Conservation (phyloP, 2,329 filamentous ascomycete genomes). For the Exutisphaerella laricina region DNA sequence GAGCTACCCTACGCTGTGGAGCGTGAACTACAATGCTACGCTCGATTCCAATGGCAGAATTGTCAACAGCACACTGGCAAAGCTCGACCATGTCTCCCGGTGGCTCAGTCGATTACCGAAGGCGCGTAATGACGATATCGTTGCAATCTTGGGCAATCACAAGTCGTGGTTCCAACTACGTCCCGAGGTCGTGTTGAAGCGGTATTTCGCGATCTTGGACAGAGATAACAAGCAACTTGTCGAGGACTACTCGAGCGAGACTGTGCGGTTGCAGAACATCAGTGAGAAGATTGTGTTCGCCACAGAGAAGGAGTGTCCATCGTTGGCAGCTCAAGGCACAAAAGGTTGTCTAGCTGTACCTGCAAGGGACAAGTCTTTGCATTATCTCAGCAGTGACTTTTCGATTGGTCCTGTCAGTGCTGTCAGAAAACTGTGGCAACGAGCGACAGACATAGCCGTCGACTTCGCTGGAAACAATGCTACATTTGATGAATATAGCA, state of each 20-base stretch:
- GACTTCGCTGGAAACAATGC: not conserved
- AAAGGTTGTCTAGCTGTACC: slow-evolving; percentile 6
- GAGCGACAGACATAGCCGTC: slow-evolving; percentile 5
- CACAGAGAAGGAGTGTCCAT: slow-evolving; percentile 5
- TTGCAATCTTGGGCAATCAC: slow-evolving; percentile 9
- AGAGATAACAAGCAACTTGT: not conserved
- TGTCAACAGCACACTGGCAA: slow-evolving; percentile 3
- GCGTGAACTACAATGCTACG: slow-evolving; percentile 6
- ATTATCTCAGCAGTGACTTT: slow-evolving; percentile 11
- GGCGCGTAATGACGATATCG: slow-evolving; percentile 8
- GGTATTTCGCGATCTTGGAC: slow-evolving; percentile 8
- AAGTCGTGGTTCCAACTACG: slow-evolving; percentile 15
- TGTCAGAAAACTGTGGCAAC: slow-evolving; percentile 6
- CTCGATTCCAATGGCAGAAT: not conserved
- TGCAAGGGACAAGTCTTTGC: slow-evolving; percentile 6
- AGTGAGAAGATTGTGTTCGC: slow-evolving; percentile 11
- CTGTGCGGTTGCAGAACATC: not conserved
- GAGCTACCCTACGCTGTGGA: slow-evolving; percentile 13
- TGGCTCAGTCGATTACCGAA: slow-evolving; percentile 5
- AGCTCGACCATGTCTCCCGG: slow-evolving; percentile 7
- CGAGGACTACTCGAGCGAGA: not conserved
- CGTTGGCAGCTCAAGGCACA: not conserved
- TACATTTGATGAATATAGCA: slow-evolving; percentile 8
- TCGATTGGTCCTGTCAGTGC: slow-evolving; percentile 9
- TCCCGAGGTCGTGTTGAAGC: slow-evolving; percentile 12